phyloP scores from a whole-genome alignment of 495 filamentous ascomycete species.

The Tuber borchii region DNA sequence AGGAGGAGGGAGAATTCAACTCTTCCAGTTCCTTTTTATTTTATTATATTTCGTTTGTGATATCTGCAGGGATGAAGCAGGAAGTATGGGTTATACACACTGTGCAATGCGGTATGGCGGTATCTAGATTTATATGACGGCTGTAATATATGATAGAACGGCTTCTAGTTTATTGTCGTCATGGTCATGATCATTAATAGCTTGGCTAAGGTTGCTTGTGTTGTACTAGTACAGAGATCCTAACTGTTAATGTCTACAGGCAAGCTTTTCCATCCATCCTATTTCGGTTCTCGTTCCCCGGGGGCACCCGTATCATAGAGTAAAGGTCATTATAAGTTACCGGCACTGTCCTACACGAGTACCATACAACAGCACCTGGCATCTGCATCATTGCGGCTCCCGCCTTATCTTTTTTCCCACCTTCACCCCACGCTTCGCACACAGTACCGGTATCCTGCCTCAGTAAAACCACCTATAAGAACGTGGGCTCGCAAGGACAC shows the following conservation, averaged over 20 bases:
- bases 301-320: not conserved
- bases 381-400: not conserved
- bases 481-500: not conserved
- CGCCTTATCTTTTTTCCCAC: not conserved
- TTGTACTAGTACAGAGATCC: not conserved
- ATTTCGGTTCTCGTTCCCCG: not conserved
- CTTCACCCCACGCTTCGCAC: not conserved
- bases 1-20: conserved; percentile 1
- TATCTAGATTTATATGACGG: not conserved
- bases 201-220: not conserved
- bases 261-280: not conserved
- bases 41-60: not conserved
- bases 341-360: not conserved
- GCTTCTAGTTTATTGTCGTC: not conserved
- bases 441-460: not conserved
- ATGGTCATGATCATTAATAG: not conserved
- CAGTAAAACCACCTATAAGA: not conserved
- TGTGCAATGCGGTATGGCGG: not conserved
- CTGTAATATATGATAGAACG: not conserved
- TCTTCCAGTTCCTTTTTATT: not conserved
- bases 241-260: not conserved
- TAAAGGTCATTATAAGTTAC: not conserved
- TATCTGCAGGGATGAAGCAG: not conserved
- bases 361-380: not conserved
- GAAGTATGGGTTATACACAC: not conserved